Conservation (phyloP, 495 filamentous ascomycete species). For the Trichoderma gamsii region DNA sequence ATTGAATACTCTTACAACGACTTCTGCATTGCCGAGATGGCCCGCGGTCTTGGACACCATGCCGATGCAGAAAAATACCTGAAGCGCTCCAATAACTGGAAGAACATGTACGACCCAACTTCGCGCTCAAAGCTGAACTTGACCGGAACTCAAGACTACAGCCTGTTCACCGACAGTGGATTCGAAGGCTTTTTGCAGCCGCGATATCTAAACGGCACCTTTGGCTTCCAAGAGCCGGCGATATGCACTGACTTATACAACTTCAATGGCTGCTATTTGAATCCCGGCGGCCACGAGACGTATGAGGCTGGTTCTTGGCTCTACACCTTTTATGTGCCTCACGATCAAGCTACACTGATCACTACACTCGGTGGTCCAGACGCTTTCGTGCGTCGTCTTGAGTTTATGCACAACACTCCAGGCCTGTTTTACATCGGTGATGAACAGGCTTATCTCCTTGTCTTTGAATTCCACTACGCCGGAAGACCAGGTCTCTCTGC, state of each 20-base stretch:
- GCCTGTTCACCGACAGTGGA: constrained; percentile 44
- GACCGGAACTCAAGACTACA: constrained; percentile 35
- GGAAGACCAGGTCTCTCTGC: constrained; percentile 57
- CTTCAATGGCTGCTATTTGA: constrained; percentile 12
- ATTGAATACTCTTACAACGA: constrained; percentile 69
- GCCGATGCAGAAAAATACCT: constrained; percentile 57
- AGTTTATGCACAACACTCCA: constrained; percentile 51
- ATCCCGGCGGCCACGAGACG: constrained; percentile 8
- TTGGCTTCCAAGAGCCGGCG: constrained; percentile 64
- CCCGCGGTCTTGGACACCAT: constrained; percentile 45
- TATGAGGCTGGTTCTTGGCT: constrained; percentile 8
- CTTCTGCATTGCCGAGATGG: constrained; percentile 63
- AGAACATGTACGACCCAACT: constrained; percentile 58
- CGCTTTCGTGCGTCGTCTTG: constrained; percentile 50
- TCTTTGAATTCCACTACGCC: constrained; percentile 61
- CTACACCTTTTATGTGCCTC: constrained; percentile 43
- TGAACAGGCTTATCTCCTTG: constrained; percentile 58
- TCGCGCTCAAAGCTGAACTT: constrained; percentile 43
- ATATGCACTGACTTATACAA: constrained; percentile 42
- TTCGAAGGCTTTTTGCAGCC: constrained; percentile 68
- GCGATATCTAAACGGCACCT: constrained; percentile 58
- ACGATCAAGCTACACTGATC: constrained; percentile 56
- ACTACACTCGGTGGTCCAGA: constrained; percentile 49
- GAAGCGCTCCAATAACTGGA: constrained; percentile 58
- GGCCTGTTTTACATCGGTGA: constrained; percentile 60